A percentile compares a stretch with the other conserved stretches of the same genome.
Evolutionary conservation across 2,329 filamentous ascomycete genomes (phyloP).

Genomic region (Epicoccum sorghinum): DNA sequence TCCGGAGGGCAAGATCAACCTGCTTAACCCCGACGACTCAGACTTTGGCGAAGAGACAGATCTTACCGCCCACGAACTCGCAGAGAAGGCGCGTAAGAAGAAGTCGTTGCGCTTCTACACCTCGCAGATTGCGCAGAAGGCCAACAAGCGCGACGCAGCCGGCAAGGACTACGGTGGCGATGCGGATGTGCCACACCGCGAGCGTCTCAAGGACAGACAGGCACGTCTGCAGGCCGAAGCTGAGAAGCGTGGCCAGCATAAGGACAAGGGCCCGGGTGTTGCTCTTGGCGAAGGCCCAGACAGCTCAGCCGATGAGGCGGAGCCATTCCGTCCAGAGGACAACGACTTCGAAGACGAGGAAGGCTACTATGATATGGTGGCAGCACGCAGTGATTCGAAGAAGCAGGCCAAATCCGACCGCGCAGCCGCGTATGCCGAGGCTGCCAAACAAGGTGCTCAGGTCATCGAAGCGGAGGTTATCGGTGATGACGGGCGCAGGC

Average conservation of each 20-base stretch:
- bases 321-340: slow-evolving; percentile 52
- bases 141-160: slow-evolving; percentile 78
- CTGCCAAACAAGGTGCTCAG: slow-evolving; percentile 62
- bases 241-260: slow-evolving; percentile 74
- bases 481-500: slow-evolving; percentile 84
- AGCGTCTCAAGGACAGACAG: slow-evolving; percentile 84
- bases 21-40: slow-evolving; percentile 67
- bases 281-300: slow-evolving; percentile 68
- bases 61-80: slow-evolving; percentile 77
- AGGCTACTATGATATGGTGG: slow-evolving; percentile 90
- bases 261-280: slow-evolving; percentile 62
- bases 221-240: slow-evolving; percentile 88
- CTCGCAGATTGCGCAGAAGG: slow-evolving; percentile 93
- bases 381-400: slow-evolving; percentile 66
- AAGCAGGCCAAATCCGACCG: slow-evolving; percentile 78
- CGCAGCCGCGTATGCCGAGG: slow-evolving; percentile 61
- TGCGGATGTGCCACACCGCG: slow-evolving; percentile 83
- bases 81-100: slow-evolving; percentile 87
- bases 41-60: slow-evolving; percentile 92
- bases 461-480: slow-evolving; percentile 72
- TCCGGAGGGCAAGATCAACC: slow-evolving; percentile 37
- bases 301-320: slow-evolving; percentile 68
- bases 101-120: slow-evolving; percentile 97
- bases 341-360: slow-evolving; percentile 60
- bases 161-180: slow-evolving; percentile 79